These are phyloP conservation scores for Pseudozyma sp. DNA, from an alignment of 1,284 basidiomycete species.

Conservation along the genomic window DNA sequence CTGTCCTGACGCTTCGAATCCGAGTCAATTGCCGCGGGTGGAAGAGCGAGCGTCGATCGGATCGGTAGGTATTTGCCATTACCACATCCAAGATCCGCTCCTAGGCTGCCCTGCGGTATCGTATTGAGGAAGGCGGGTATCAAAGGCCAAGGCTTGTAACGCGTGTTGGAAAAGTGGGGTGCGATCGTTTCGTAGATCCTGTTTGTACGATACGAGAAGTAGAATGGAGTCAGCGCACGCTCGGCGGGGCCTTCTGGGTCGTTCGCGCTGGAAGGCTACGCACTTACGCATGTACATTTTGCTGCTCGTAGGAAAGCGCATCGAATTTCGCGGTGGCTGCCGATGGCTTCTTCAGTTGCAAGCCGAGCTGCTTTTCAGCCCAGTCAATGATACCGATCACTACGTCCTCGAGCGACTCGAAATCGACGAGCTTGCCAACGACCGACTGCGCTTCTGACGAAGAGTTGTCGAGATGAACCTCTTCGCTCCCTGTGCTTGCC, in stretches of 20 bases:
- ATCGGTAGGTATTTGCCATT: constrained; percentile 91
- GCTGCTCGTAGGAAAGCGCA: constrained; percentile 59
- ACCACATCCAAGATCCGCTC: constrained; percentile 93
- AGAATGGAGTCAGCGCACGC: constrained; percentile 8
- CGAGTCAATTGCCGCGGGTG: neutral
- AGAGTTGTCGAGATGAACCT: constrained; percentile 16
- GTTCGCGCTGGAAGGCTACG: constrained; percentile 10
- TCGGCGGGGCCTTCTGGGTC: neutral
- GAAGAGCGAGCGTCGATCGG: constrained; percentile 47
- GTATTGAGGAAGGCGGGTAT: constrained; percentile 82
- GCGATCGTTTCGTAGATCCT: constrained; percentile 89
- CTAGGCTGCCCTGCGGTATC: constrained; percentile 82
- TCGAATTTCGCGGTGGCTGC: constrained; percentile 15
- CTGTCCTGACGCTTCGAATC: constrained; percentile 18
- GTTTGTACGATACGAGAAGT: too few species aligned
- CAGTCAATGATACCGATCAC: constrained; percentile 26
- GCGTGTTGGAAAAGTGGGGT: constrained; percentile 88
- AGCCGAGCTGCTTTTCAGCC: constrained; percentile 26
- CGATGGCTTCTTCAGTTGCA: constrained; percentile 21
- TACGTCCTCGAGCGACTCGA: constrained; percentile 37
- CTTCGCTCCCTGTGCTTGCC: neutral
- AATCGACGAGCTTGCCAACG: constrained; percentile 14
- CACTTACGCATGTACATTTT: constrained; percentile 67
- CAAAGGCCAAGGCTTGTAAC: constrained; percentile 98
- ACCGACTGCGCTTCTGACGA: constrained; percentile 25